These are phyloP conservation scores for Rhodomyrtus psidioides DNA, from an alignment of 441 rosid species.

Conservation along the genomic window DNA sequence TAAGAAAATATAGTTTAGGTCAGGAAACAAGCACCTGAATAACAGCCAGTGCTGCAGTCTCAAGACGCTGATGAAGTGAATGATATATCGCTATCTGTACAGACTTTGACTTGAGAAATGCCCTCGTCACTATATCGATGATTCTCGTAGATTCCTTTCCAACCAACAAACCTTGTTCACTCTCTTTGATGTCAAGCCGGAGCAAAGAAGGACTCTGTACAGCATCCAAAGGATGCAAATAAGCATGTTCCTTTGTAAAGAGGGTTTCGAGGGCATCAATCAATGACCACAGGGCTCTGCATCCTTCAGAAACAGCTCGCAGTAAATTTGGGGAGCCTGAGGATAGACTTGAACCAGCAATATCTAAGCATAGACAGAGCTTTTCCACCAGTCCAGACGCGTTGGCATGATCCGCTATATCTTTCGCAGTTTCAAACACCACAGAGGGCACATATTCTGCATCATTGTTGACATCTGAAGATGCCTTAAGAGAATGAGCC, in stretches of 20 bases:
- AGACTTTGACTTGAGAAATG: slow-evolving; percentile 71
- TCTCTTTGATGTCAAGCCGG: slow-evolving; percentile 52
- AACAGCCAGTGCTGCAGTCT: slow-evolving; percentile 48
- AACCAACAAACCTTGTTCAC: slow-evolving; percentile 44
- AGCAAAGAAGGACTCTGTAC: slow-evolving; percentile 38
- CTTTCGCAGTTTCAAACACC: slow-evolving; percentile 37
- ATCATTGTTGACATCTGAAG: slow-evolving; percentile 14
- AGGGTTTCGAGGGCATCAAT: slow-evolving; percentile 60
- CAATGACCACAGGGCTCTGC: slow-evolving; percentile 73
- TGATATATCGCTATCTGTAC: slow-evolving; percentile 67
- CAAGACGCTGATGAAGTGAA: slow-evolving; percentile 78
- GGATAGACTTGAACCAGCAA: slow-evolving; percentile 70
- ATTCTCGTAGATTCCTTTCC: slow-evolving; percentile 59
- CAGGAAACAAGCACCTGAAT: slow-evolving; percentile 56
- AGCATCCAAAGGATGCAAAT: slow-evolving; percentile 68
- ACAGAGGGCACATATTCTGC: slow-evolving; percentile 28
- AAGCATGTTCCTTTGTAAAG: slow-evolving; percentile 34
- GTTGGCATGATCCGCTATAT: slow-evolving; percentile 72
- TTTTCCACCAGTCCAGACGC: slow-evolving; percentile 70
- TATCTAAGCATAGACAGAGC: slow-evolving; percentile 74
- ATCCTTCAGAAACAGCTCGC: slow-evolving; percentile 80
- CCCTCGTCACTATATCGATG: slow-evolving; percentile 61
- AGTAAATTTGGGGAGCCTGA: slow-evolving; percentile 76
- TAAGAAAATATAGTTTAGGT: background rate
- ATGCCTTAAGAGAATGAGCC: slow-evolving; percentile 45